phyloP scores from a whole-genome alignment of 441 rosid genomes.

The Jatropha multifida region DNA sequence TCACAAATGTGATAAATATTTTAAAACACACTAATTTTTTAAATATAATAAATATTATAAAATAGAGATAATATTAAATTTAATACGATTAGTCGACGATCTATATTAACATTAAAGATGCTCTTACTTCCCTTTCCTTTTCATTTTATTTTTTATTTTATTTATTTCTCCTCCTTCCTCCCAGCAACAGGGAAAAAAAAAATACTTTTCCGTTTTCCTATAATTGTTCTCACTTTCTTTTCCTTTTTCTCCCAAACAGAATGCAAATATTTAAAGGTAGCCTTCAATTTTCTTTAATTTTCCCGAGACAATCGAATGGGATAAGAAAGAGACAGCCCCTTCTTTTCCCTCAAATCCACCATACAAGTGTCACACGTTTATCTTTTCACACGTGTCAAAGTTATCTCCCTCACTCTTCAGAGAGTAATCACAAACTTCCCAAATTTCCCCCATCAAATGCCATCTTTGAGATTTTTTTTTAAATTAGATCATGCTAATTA shows the following conservation, averaged over 20 bases:
- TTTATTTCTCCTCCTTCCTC: too few relatives aligned
- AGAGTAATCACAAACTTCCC: not conserved
- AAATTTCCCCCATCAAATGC: constrained; percentile 3
- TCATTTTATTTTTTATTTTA: too few relatives aligned
- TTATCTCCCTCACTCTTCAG: not conserved
- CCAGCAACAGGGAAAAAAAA: not conserved
- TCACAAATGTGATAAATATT: too few relatives aligned
- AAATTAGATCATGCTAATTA: not conserved
- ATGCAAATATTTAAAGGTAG: not conserved
- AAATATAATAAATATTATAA: too few relatives aligned
- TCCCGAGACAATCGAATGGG: constrained; percentile 24
- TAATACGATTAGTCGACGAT: too few relatives aligned
- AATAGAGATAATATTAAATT: too few relatives aligned
- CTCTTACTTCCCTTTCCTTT: too few relatives aligned
- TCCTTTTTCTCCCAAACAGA: not conserved
- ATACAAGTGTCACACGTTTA: constrained; percentile 19
- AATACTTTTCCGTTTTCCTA: not conserved
- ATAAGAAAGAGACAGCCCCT: constrained; percentile 23
- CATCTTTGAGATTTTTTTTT: not conserved
- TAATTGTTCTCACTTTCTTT: not conserved
- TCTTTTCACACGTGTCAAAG: constrained; percentile 5
- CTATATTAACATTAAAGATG: too few relatives aligned
- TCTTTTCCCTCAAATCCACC: constrained; percentile 7
- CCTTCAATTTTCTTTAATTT: constrained; percentile 9
- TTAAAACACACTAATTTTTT: too few relatives aligned